Conservation (phyloP, 2,329 filamentous ascomycete species). For the Diaporthe vaccinii region DNA sequence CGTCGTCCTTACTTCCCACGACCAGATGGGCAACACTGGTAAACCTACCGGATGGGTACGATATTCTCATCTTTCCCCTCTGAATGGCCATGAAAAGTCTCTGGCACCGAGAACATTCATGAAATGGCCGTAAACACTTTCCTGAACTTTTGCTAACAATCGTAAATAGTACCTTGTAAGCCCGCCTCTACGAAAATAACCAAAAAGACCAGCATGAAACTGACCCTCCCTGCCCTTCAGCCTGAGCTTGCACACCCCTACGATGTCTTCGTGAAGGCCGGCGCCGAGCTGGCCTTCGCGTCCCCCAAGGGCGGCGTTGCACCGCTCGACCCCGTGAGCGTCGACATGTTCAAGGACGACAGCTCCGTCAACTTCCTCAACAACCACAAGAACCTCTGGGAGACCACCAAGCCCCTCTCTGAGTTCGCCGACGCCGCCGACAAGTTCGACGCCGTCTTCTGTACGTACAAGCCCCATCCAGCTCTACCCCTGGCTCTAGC, state of each 20-base stretch:
- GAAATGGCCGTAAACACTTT: neutral
- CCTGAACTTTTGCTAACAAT: neutral
- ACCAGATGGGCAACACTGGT: conserved; percentile 61
- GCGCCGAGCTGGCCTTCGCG: conserved; percentile 68
- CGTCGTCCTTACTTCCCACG: conserved; percentile 77
- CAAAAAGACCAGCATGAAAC: conserved; percentile 11
- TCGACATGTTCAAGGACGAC: conserved; percentile 69
- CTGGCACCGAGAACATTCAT: neutral
- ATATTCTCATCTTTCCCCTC: neutral
- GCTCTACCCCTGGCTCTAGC: neutral
- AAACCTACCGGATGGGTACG: conserved; percentile 73
- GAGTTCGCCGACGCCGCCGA: conserved; percentile 69
- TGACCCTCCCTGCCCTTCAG: conserved; percentile 49
- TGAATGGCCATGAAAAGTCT: neutral
- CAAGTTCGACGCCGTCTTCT: conserved; percentile 71
- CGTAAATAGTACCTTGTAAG: conserved; percentile 66
- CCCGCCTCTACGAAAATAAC: neutral
- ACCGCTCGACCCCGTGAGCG: conserved; percentile 71
- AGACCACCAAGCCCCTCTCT: conserved; percentile 70
- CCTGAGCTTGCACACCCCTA: conserved; percentile 76
- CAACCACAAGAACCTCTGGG: conserved; percentile 71
- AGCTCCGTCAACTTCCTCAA: conserved; percentile 67
- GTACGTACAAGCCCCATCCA: neutral
- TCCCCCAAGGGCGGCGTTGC: conserved; percentile 74
- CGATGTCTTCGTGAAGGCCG: conserved; percentile 64